phyloP scores from a whole-genome alignment of 1,284 basidiomycete species.

The Melampsora americana region DNA sequence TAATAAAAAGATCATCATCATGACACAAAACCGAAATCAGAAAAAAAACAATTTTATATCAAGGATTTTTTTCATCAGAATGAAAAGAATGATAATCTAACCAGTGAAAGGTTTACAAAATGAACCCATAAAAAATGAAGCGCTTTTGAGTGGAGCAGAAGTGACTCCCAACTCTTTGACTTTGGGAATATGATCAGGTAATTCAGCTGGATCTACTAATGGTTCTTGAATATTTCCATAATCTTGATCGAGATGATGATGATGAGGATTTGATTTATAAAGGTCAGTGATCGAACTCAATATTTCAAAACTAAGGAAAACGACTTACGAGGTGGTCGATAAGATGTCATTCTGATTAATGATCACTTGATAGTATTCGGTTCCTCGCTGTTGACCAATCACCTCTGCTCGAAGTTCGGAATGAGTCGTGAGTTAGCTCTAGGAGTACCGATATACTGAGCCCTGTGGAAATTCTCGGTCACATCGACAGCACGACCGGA shows the following conservation, averaged over 20 bases:
- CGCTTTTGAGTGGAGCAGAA: conserved; percentile 91
- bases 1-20: conserved; percentile 53
- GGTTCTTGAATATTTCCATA: conserved; percentile 40
- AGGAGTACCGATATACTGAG: no score
- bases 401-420: no score
- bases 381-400: neutral
- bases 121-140: conserved; percentile 97
- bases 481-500: no score
- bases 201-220: conserved; percentile 61
- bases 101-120: conserved; percentile 53
- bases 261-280: neutral
- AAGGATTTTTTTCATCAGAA: neutral
- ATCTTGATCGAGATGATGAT: neutral
- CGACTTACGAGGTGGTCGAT: conserved; percentile 30
- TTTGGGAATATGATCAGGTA: conserved; percentile 71
- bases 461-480: no score
- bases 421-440: no score
- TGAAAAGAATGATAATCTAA: conserved; percentile 8
- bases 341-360: conserved; percentile 22
- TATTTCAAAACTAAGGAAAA: neutral
- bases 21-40: neutral
- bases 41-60: no score
- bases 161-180: conserved; percentile 87
- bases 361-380: neutral
- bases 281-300: neutral